Evolutionary conservation across 1,284 basidiomycete species (phyloP).

Genomic region (Peniophora sp.): DNA sequence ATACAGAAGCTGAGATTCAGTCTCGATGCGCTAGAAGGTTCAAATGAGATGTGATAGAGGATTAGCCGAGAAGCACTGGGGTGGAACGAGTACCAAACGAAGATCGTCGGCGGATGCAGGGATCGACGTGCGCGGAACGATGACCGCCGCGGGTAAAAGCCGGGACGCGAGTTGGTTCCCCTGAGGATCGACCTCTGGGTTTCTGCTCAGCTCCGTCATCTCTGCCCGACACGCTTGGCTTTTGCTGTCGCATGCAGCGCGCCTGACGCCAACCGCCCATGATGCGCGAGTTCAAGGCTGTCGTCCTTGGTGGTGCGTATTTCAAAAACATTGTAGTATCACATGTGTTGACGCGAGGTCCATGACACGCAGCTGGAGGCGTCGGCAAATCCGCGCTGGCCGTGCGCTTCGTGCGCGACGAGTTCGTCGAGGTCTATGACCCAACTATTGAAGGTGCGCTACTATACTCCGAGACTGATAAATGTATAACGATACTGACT

Average conservation of each 20-base stretch:
- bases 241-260: conserved; percentile 7
- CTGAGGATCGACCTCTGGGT: too few relatives aligned
- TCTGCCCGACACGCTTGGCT: too few relatives aligned
- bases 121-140: too few relatives aligned
- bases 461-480: conserved; percentile 3
- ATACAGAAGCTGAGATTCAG: too few relatives aligned
- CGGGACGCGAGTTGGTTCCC: too few relatives aligned
- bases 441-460: conserved; percentile 77
- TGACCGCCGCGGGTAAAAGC: too few relatives aligned
- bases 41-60: too few relatives aligned
- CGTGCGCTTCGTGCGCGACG: conserved; percentile 67
- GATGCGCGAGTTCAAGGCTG: conserved; percentile 66
- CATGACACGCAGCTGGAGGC: conserved; percentile 50
- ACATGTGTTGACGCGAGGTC: conserved; percentile 2
- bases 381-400: conserved; percentile 76
- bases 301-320: conserved; percentile 67
- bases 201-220: too few relatives aligned
- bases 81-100: too few relatives aligned
- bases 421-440: conserved; percentile 73
- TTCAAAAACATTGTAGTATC: background rate
- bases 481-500: conserved; percentile 9
- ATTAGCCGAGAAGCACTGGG: too few relatives aligned
- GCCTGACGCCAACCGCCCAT: conserved; percentile 8
- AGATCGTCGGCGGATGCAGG: too few relatives aligned
- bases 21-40: too few relatives aligned